These are phyloP conservation scores for Auricularia heimuer DNA, from an alignment of 768 basidiomycete genomes.

Conservation along the genomic window DNA sequence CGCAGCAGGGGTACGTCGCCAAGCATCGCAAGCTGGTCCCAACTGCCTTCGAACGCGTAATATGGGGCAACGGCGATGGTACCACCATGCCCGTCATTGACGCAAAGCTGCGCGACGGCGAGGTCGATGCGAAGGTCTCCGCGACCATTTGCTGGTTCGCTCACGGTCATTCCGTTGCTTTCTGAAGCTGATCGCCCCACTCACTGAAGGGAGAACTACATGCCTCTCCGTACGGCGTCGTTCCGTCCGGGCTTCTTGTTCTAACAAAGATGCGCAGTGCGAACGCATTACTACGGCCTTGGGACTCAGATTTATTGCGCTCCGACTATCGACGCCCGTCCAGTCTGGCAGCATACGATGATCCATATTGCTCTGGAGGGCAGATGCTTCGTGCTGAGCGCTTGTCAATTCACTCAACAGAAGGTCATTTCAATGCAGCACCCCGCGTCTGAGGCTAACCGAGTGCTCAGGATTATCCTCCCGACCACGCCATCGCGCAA, in stretches of 20 bases:
- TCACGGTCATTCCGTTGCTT: neutral
- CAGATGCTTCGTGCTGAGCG: conserved; percentile 57
- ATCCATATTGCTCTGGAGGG: conserved; percentile 57
- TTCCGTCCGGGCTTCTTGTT: neutral
- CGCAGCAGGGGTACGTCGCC: conserved; percentile 39
- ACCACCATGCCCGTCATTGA: conserved; percentile 41
- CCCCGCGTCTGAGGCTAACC: no score
- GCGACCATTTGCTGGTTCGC: conserved; percentile 48
- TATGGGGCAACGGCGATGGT: conserved; percentile 56
- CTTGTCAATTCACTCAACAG: conserved; percentile 48
- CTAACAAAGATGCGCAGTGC: conserved; percentile 28
- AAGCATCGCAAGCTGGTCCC: conserved; percentile 60
- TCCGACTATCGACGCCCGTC: conserved; percentile 53
- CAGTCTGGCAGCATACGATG: conserved; percentile 49
- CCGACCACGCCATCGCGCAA: conserved; percentile 34
- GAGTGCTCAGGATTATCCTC: conserved; percentile 33
- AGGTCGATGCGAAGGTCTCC: conserved; percentile 36
- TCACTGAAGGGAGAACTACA: conserved; percentile 52
- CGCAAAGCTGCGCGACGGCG: conserved; percentile 8
- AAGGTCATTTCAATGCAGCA: conserved; percentile 12
- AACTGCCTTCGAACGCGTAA: conserved; percentile 46
- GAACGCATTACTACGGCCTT: conserved; percentile 48
- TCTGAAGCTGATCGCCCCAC: neutral
- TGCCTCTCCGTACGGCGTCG: conserved; percentile 44
- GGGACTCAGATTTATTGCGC: conserved; percentile 56